These are phyloP conservation scores for Hygrocybe coccinea DNA, from an alignment of 768 basidiomycete genomes.

Conservation along the genomic window DNA sequence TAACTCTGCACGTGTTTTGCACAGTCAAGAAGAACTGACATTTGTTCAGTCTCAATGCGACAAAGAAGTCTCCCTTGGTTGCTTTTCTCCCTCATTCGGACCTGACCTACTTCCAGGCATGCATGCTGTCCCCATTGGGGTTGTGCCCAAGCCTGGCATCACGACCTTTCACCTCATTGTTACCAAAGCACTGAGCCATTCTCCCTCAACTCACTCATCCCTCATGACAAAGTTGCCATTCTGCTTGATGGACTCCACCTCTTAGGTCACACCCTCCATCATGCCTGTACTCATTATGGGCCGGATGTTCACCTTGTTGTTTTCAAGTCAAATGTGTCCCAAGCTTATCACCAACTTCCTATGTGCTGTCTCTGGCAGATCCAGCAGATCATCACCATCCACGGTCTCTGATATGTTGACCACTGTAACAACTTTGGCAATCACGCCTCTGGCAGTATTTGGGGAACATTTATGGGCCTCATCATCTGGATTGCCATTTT, in stretches of 20 bases:
- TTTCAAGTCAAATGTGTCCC: slow-evolving; percentile 37
- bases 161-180: slow-evolving; percentile 34
- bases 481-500: not conserved
- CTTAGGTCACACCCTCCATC: slow-evolving; percentile 22
- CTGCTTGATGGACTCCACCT: slow-evolving; percentile 35
- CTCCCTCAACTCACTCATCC: slow-evolving; percentile 5
- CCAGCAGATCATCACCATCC: slow-evolving; percentile 22
- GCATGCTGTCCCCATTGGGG: slow-evolving; percentile 35
- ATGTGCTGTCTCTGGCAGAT: slow-evolving; percentile 30
- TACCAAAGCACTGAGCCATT: slow-evolving; percentile 34
- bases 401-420: slow-evolving; percentile 9
- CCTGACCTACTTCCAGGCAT: slow-evolving; percentile 39
- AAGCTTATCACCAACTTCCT: slow-evolving; percentile 31
- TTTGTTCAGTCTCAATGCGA: slow-evolving; percentile 29
- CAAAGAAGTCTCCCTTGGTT: slow-evolving; percentile 18
- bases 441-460: slow-evolving; percentile 7
- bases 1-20: slow-evolving; percentile 13
- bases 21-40: slow-evolving; percentile 16
- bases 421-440: slow-evolving; percentile 12
- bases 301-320: slow-evolving; percentile 13
- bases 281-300: not conserved
- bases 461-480: slow-evolving; percentile 10
- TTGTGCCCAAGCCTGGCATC: slow-evolving; percentile 33
- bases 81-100: slow-evolving; percentile 32
- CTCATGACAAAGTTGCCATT: slow-evolving; percentile 23